A percentile compares a stretch with the other conserved stretches of the same genome.
Conservation (phyloP, 208 protist genomes). For the Crithidia thermophila region DNA sequence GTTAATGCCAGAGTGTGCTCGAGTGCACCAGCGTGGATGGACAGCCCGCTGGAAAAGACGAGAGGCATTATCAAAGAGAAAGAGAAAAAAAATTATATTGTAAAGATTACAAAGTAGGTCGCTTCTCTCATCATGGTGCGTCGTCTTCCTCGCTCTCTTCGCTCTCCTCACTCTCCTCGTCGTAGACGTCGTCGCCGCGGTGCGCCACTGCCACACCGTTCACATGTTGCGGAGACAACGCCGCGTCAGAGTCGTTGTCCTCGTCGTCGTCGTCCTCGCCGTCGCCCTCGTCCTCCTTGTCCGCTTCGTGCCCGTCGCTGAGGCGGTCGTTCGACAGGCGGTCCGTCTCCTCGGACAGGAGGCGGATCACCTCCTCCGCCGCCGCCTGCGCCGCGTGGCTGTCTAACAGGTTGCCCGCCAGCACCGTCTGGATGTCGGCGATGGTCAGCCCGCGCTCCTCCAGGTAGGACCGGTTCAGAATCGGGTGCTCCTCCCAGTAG, state of each 20-base stretch:
- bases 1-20: too few species aligned
- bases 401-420: conserved; percentile 62
- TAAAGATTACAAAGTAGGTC: too few species aligned
- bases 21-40: too few species aligned
- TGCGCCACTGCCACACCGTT: background rate
- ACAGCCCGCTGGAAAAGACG: too few species aligned
- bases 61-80: too few species aligned
- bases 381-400: conserved; percentile 52
- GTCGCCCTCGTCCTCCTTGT: conserved; percentile 49
- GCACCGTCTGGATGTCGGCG: conserved; percentile 67
- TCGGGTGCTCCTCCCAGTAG: conserved; percentile 75
- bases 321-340: conserved; percentile 37
- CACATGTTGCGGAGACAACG: background rate
- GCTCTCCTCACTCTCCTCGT: conserved; percentile 16
- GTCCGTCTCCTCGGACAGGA: conserved; percentile 74
- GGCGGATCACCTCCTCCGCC: conserved; percentile 74
- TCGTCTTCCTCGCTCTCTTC: conserved; percentile 8
- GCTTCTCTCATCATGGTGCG: background rate
- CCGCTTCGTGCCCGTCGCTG: conserved; percentile 52
- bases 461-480: conserved; percentile 66
- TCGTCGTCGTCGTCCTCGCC: conserved; percentile 19
- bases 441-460: conserved; percentile 71
- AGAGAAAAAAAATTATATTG: too few species aligned
- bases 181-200: conserved; percentile 1
- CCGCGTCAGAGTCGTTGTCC: conserved; percentile 10